A percentile compares a stretch with the other conserved stretches of the same genome.
Conservation (phyloP, 1,139 yeast genomes). For the Magnusiomyces sp. region DNA sequence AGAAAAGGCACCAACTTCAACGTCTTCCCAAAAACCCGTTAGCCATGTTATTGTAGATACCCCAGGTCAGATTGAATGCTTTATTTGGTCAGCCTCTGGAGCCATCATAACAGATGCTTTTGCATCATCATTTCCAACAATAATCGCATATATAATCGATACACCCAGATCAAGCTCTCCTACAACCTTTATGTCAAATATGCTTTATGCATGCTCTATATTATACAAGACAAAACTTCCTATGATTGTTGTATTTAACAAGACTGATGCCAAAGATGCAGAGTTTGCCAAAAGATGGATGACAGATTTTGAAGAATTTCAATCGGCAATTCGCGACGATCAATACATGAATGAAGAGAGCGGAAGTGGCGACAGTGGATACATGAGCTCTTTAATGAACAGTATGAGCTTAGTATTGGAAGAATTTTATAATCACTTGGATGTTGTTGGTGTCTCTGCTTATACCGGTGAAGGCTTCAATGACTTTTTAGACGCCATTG, state of each 20-base stretch:
- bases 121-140: constrained; percentile 93
- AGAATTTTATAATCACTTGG: constrained; percentile 89
- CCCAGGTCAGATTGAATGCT: constrained; percentile 98
- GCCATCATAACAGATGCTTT: constrained; percentile 93
- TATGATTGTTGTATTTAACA: constrained; percentile 93
- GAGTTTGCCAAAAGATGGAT: constrained; percentile 94
- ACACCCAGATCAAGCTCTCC: constrained; percentile 93
- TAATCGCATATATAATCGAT: constrained; percentile 90
- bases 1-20: constrained; percentile 35
- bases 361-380: constrained; percentile 63
- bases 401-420: constrained; percentile 95
- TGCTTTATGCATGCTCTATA: constrained; percentile 96
- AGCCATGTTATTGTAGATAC: constrained; percentile 84
- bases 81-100: constrained; percentile 89
- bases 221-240: constrained; percentile 94
- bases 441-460: constrained; percentile 84
- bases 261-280: constrained; percentile 80
- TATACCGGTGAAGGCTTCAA: constrained; percentile 92
- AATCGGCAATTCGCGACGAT: constrained; percentile 56
- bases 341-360: constrained; percentile 52
- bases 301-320: constrained; percentile 92
- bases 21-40: constrained; percentile 13
- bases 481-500: constrained; percentile 76
- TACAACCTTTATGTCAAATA: constrained; percentile 93
- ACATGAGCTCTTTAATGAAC: constrained; percentile 88